A percentile compares a stretch with the other conserved stretches of the same genome.
These are phyloP conservation scores for Sarocladiaceae sp. DNA, from an alignment of 2,329 filamentous ascomycete genomes.

Conservation along the genomic window DNA sequence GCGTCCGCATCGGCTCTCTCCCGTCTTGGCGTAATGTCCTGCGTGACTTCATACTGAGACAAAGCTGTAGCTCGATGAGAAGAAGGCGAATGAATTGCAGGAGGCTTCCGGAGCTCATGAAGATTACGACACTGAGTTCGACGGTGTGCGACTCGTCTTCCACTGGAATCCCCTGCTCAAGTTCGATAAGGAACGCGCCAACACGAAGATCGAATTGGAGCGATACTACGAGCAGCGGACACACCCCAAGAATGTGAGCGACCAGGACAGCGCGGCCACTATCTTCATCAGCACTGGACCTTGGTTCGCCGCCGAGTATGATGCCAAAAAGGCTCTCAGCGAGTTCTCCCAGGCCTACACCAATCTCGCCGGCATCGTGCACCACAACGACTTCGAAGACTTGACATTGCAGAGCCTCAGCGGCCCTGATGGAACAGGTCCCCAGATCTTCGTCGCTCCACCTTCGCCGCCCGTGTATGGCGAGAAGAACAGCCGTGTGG, in stretches of 20 bases:
- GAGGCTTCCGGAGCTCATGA: conserved; percentile 10
- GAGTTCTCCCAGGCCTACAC: conserved; percentile 15
- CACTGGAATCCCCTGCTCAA: conserved; percentile 63
- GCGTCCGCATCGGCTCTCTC: neutral
- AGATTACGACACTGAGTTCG: conserved; percentile 31
- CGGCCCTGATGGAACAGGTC: conserved; percentile 20
- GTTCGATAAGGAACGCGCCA: conserved; percentile 22
- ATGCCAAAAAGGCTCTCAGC: conserved; percentile 12
- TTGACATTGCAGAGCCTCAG: conserved; percentile 19
- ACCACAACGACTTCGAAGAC: conserved; percentile 15
- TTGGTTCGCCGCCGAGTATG: conserved; percentile 19
- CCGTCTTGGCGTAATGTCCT: too few relatives aligned
- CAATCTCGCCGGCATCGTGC: conserved; percentile 19
- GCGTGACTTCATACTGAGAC: neutral
- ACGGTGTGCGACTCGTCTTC: conserved; percentile 47
- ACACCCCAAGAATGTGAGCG: conserved; percentile 11
- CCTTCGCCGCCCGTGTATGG: conserved; percentile 20
- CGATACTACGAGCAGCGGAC: conserved; percentile 18
- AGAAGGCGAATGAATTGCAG: conserved; percentile 9
- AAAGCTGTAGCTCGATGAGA: conserved; percentile 16
- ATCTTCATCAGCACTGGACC: conserved; percentile 21
- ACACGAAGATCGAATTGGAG: conserved; percentile 17
- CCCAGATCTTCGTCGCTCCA: conserved; percentile 24
- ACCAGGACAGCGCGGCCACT: conserved; percentile 18
- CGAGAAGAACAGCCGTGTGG: neutral